Evolutionary conservation across 306 rosid genomes (phyloP).

Genomic region (Rosa persica): DNA sequence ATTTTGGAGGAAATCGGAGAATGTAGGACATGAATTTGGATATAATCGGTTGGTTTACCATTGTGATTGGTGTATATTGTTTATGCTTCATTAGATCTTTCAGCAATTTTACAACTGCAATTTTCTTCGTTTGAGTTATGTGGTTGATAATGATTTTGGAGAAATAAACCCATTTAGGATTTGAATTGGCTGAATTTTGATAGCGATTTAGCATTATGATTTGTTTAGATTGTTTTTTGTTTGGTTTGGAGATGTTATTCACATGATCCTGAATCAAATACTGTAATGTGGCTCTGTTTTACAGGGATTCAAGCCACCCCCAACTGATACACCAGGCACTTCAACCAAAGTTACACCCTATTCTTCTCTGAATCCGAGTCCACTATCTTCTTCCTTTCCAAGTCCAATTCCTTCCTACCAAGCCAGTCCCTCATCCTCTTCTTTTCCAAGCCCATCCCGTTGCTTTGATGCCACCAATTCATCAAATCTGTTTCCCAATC

Average conservation of each 20-base stretch:
- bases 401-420: conserved; percentile 87
- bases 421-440: conserved; percentile 78
- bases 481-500: conserved; percentile 51
- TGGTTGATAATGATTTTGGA: background rate
- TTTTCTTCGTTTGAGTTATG: background rate
- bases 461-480: conserved; percentile 48
- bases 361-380: conserved; percentile 73
- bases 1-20: background rate
- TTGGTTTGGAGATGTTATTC: background rate
- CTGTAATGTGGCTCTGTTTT: conserved; percentile 3
- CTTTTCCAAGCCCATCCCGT: conserved; percentile 80
- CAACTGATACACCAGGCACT: conserved; percentile 50
- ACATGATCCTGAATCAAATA: background rate
- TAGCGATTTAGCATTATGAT: background rate
- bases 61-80: background rate
- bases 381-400: conserved; percentile 62
- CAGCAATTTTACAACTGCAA: background rate
- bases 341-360: conserved; percentile 54
- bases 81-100: background rate
- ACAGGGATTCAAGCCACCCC: conserved; percentile 67
- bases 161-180: background rate
- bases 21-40: background rate
- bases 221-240: background rate
- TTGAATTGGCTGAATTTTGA: background rate
- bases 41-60: background rate